These are phyloP conservation scores for Orbilia oligospora DNA, from an alignment of 2,329 filamentous ascomycete genomes.

Conservation along the genomic window DNA sequence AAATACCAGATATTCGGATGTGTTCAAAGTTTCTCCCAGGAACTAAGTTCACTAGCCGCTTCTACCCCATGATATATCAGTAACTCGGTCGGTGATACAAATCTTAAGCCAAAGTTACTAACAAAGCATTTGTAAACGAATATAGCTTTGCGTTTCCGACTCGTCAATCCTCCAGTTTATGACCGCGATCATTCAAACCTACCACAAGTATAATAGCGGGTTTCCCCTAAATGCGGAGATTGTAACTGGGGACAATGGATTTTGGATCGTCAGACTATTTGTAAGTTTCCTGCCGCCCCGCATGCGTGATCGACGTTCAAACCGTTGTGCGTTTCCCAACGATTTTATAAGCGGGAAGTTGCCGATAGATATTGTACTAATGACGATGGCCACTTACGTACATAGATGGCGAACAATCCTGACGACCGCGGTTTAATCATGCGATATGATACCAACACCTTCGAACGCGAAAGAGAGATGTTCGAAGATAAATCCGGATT, in stretches of 20 bases:
- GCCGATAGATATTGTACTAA: background rate
- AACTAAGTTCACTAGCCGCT: background rate
- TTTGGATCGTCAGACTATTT: conserved; percentile 58
- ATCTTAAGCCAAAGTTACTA: background rate
- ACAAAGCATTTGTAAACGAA: background rate
- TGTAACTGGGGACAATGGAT: conserved; percentile 51
- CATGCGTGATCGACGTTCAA: background rate
- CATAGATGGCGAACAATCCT: conserved; percentile 54
- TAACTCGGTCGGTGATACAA: background rate
- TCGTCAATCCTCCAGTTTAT: conserved; percentile 54
- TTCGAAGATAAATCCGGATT: conserved; percentile 59
- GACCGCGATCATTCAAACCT: conserved; percentile 57
- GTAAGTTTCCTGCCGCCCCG: conserved; percentile 37
- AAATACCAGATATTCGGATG: conserved; percentile 9
- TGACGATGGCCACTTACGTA: conserved; percentile 1
- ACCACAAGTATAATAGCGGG: conserved; percentile 53
- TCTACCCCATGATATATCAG: background rate
- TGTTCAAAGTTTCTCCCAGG: background rate
- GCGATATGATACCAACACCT: conserved; percentile 59
- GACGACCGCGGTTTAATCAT: conserved; percentile 54
- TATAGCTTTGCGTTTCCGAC: conserved; percentile 57
- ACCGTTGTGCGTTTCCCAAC: conserved; percentile 12
- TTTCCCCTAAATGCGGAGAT: conserved; percentile 51
- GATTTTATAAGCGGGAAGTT: background rate
- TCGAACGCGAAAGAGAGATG: conserved; percentile 50